Conservation (phyloP, 371 early-diverging fungal species). For the Circinella minor region DNA sequence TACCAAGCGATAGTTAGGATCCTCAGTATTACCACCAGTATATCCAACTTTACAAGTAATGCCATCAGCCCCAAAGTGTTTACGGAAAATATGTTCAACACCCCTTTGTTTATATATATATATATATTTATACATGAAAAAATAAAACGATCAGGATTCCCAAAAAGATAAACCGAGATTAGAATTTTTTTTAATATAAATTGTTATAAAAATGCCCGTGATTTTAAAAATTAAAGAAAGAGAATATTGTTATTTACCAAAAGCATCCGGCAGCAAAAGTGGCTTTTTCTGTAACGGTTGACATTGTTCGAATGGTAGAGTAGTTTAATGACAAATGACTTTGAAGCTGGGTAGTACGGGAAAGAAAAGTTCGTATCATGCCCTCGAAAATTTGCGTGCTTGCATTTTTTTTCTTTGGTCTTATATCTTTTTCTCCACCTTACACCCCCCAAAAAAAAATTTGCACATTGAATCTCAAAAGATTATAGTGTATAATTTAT, state of each 20-base stretch:
- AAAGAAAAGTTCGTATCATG: conserved; percentile 5
- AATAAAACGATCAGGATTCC: not conserved
- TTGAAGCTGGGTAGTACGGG: conserved; percentile 1
- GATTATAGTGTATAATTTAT: too few species aligned
- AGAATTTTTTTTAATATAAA: too few species aligned
- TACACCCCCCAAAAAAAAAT: too few species aligned
- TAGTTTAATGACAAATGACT: not conserved
- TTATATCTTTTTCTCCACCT: too few species aligned
- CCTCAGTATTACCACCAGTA: conserved; percentile 68
- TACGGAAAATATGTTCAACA: conserved; percentile 82
- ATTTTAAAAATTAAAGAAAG: not conserved
- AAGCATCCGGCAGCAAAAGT: conserved; percentile 35
- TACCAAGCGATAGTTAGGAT: conserved; percentile 70
- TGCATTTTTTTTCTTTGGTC: not conserved
- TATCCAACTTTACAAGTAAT: conserved; percentile 84
- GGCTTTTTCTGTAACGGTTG: conserved; percentile 18
- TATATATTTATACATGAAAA: not conserved
- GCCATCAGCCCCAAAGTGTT: conserved; percentile 57
- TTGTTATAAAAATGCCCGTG: not conserved
- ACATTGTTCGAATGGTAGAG: not conserved
- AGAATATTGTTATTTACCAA: conserved; percentile 23
- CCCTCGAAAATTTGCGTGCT: not conserved
- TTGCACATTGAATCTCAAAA: too few species aligned
- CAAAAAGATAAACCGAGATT: too few species aligned
- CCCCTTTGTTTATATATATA: conserved; percentile 69